phyloP scores from a whole-genome alignment of 179 eudicot genomes.

The Patellifolia procumbens region DNA sequence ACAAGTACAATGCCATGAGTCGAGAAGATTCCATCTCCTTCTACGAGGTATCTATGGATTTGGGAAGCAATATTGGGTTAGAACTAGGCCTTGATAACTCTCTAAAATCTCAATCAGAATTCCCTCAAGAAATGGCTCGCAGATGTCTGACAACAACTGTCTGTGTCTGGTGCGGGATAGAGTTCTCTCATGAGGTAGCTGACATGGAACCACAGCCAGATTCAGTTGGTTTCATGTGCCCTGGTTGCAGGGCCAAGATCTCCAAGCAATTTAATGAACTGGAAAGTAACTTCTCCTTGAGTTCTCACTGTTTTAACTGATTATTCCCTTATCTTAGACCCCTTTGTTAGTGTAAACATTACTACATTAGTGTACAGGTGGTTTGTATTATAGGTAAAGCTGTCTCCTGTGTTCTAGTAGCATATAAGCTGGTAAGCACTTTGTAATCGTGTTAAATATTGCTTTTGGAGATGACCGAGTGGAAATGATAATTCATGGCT shows the following conservation, averaged over 20 bases:
- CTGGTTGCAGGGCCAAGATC: conserved; percentile 60
- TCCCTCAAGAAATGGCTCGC: conserved; percentile 20
- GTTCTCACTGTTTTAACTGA: conserved; percentile 25
- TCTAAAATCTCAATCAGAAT: conserved; percentile 22
- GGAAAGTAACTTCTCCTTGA: conserved; percentile 41
- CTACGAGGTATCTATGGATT: conserved; percentile 43
- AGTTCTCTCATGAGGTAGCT: conserved; percentile 48
- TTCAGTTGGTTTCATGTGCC: conserved; percentile 77
- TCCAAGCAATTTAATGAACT: conserved; percentile 58
- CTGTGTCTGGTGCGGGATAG: conserved; percentile 69
- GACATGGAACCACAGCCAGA: conserved; percentile 60
- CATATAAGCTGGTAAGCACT: background rate
- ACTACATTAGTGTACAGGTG: conserved; percentile 25
- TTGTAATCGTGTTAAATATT: conserved; percentile 6
- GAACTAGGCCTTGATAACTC: conserved; percentile 34
- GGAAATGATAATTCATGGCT: background rate
- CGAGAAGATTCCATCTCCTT: conserved; percentile 45
- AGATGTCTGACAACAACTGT: conserved; percentile 37
- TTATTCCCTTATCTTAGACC: background rate
- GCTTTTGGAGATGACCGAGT: background rate
- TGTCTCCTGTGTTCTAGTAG: conserved; percentile 1
- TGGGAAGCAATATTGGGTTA: conserved; percentile 34
- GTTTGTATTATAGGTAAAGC: conserved; percentile 14
- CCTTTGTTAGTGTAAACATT: conserved; percentile 15
- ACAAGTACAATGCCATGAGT: conserved; percentile 40